phyloP scores from a whole-genome alignment of 2,329 filamentous ascomycete species.

The Botrytis hyacinthi region DNA sequence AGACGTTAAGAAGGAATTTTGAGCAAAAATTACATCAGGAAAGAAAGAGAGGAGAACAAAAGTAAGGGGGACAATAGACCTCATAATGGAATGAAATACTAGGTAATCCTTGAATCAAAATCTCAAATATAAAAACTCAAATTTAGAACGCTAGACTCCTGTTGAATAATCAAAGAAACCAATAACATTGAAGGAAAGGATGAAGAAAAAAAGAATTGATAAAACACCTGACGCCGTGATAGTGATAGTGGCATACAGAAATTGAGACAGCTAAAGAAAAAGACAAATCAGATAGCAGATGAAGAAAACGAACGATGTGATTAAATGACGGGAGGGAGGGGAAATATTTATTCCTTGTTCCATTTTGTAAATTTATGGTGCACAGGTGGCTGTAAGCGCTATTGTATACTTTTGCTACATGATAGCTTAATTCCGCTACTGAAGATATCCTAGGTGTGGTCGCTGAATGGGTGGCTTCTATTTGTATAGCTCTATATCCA shows the following conservation, averaged over 20 bases:
- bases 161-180: background rate
- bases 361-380: background rate
- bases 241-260: slow-evolving; percentile 12
- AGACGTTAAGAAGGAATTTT: slow-evolving; percentile 20
- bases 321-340: background rate
- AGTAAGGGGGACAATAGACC: background rate
- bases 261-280: background rate
- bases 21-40: slow-evolving; percentile 28
- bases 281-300: background rate
- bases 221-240: slow-evolving; percentile 16
- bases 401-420: background rate
- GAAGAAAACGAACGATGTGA: background rate
- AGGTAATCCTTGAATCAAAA: slow-evolving; percentile 1
- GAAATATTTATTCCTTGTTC: slow-evolving; percentile 3
- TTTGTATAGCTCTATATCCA: background rate
- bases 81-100: slow-evolving; percentile 10
- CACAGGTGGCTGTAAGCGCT: background rate
- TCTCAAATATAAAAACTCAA: background rate
- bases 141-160: background rate
- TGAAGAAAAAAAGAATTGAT: background rate
- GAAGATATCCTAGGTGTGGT: background rate
- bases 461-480: background rate
- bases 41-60: slow-evolving; percentile 31
- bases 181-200: background rate
- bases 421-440: background rate